These are phyloP conservation scores for Botrytis aclada DNA, from an alignment of 2,329 filamentous ascomycete species.

Conservation along the genomic window DNA sequence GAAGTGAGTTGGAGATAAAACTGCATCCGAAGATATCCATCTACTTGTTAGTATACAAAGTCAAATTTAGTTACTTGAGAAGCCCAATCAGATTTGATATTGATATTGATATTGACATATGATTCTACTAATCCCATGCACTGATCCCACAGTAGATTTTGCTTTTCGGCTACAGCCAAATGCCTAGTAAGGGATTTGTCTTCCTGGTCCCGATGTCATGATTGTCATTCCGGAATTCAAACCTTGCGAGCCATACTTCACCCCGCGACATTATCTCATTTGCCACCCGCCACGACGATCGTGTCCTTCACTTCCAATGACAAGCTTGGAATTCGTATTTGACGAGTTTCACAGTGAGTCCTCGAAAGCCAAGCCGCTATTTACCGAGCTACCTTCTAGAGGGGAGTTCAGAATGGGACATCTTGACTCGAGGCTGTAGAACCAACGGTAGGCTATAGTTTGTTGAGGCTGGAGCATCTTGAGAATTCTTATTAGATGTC, in stretches of 20 bases:
- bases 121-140: background rate
- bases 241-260: background rate
- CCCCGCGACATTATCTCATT: background rate
- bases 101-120: background rate
- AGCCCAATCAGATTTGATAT: background rate
- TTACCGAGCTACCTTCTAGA: background rate
- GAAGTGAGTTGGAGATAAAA: background rate
- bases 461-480: background rate
- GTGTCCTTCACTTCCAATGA: background rate
- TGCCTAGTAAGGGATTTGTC: background rate
- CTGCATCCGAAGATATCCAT: background rate
- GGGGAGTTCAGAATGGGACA: background rate
- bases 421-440: background rate
- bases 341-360: conserved; percentile 11
- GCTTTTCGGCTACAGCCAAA: background rate
- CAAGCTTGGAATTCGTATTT: background rate
- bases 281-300: background rate
- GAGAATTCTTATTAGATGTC: background rate
- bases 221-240: background rate
- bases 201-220: background rate
- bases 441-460: background rate
- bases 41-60: background rate
- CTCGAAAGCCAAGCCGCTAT: background rate
- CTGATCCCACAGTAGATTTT: background rate
- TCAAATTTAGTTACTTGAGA: background rate